Evolutionary conservation across 1,139 yeast species (phyloP), one percentile per base, ranked within the genome.

Genomic region (Yamadazyma aaseri): DNA sequence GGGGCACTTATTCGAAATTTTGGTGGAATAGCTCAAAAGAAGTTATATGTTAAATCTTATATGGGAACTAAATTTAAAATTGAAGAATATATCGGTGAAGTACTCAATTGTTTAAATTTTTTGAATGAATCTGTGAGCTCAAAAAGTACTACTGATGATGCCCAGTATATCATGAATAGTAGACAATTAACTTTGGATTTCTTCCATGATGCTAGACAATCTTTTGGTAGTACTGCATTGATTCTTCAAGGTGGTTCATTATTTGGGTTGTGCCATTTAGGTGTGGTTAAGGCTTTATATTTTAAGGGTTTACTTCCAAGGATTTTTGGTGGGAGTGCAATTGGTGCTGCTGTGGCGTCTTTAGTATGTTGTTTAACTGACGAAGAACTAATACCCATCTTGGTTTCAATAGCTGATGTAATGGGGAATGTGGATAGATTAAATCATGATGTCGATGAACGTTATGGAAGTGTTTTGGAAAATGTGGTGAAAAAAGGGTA

Each of bases 231-330:
- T 34, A 87, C 97, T 0, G 97, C 97, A 0, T 66, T 92, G 40
- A 76, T 92, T 22, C 65, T 92, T 20, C 97, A 92, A 58, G 97
- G 98, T 18, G 97, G 97, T 1, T 85, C 97, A 0, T 63, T 92
- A 17, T 92, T 90, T 62, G 97, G 97, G 0, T 65, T 92, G 41
- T 89, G 96, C 51, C 98, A 92, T 56, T 58, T 92, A 31, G 98
- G 98, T 1, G 96, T 90, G 1, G 86, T 90, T 6, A 84, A 84
- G 45, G 92, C 94, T 0, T 63, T 92, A 14, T 76, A 82, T 43
- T 73, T 75, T 45, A 80, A 83, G 42, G 82, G 87, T 0, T 61
- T 90, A 24, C 64, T 90, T 33, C 98, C 98, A 0, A 63, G 84
- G 32, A 85, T 92, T 3, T 77, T 92, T 24, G 86, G 94, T n/a